These are phyloP conservation scores for Candida alai DNA, from an alignment of 805 yeast species.

Conservation along the genomic window DNA sequence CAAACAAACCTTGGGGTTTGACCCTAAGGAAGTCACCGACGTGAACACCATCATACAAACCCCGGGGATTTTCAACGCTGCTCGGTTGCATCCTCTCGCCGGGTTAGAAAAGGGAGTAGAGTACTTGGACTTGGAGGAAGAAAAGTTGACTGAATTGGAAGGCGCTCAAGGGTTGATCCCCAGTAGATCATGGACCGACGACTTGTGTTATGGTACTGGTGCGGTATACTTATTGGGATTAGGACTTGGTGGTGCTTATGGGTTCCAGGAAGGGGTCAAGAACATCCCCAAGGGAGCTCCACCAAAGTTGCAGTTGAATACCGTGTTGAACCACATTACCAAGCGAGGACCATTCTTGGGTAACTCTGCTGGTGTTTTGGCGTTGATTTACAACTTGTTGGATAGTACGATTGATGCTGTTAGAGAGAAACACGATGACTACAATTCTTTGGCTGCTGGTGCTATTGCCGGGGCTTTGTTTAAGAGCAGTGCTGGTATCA, in stretches of 20 bases:
- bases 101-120: slow-evolving; percentile 88
- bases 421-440: slow-evolving; percentile 86
- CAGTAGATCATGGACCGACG: slow-evolving; percentile 97
- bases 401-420: slow-evolving; percentile 74
- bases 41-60: slow-evolving; percentile 59
- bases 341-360: slow-evolving; percentile 96
- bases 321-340: slow-evolving; percentile 86
- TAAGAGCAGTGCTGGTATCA: slow-evolving; percentile 78
- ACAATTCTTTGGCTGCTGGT: slow-evolving; percentile 83
- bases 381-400: slow-evolving; percentile 80
- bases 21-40: slow-evolving; percentile 59
- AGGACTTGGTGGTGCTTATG: slow-evolving; percentile 86
- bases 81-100: slow-evolving; percentile 78
- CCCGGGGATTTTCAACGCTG: slow-evolving; percentile 55
- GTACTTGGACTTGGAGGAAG: slow-evolving; percentile 85
- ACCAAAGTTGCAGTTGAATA: slow-evolving; percentile 79
- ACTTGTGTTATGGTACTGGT: slow-evolving; percentile 96
- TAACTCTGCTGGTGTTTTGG: slow-evolving; percentile 91
- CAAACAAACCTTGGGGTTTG: slow-evolving; percentile 51
- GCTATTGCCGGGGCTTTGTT: slow-evolving; percentile 89
- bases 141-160: slow-evolving; percentile 64
- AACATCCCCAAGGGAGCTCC: slow-evolving; percentile 74
- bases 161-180: slow-evolving; percentile 91
- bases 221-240: slow-evolving; percentile 83
- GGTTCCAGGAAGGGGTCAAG: slow-evolving; percentile 80